Conservation (phyloP, 352 stramenopile species). For the Phytophthora pluvialis region DNA sequence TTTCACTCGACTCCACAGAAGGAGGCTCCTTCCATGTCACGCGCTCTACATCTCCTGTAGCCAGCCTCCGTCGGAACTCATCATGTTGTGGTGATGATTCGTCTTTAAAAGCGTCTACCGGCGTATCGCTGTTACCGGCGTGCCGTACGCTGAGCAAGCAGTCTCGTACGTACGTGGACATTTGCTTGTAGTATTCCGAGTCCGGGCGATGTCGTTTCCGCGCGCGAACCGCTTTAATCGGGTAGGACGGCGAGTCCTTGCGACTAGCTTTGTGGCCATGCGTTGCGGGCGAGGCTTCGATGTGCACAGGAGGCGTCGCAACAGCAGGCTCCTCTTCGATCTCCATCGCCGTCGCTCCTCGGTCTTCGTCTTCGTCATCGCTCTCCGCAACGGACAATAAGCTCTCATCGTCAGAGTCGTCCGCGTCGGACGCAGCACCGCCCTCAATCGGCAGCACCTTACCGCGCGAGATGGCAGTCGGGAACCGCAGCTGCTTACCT, state of each 20-base stretch:
- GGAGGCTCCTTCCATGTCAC: slow-evolving; percentile 78
- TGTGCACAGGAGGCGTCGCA: slow-evolving; percentile 15
- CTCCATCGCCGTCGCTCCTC: slow-evolving; percentile 26
- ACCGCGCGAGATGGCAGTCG: slow-evolving; percentile 67
- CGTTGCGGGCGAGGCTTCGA: slow-evolving; percentile 11
- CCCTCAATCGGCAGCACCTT: slow-evolving; percentile 65
- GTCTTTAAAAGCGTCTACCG: slow-evolving; percentile 56
- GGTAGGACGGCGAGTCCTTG: slow-evolving; percentile 43
- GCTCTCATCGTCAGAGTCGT: slow-evolving; percentile 78
- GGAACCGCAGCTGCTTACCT: slow-evolving; percentile 84
- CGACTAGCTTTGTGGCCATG: slow-evolving; percentile 26
- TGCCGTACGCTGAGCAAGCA: slow-evolving; percentile 84
- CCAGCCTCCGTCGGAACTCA: slow-evolving; percentile 77
- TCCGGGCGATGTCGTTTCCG: slow-evolving; percentile 85
- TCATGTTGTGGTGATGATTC: slow-evolving; percentile 51
- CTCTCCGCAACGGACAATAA: slow-evolving; percentile 71
- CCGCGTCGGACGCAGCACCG: slow-evolving; percentile 46
- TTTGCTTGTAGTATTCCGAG: slow-evolving; percentile 83
- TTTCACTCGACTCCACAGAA: slow-evolving; percentile 36
- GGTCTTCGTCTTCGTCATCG: slow-evolving; percentile 66
- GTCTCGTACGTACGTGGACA: slow-evolving; percentile 86
- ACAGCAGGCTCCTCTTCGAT: slow-evolving; percentile 37
- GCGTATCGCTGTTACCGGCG: slow-evolving; percentile 32
- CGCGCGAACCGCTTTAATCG: slow-evolving; percentile 76
- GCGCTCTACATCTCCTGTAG: slow-evolving; percentile 67